Evolutionary conservation across 352 stramenopile genomes (phyloP).

Genomic region (Globisporangium lucens): DNA sequence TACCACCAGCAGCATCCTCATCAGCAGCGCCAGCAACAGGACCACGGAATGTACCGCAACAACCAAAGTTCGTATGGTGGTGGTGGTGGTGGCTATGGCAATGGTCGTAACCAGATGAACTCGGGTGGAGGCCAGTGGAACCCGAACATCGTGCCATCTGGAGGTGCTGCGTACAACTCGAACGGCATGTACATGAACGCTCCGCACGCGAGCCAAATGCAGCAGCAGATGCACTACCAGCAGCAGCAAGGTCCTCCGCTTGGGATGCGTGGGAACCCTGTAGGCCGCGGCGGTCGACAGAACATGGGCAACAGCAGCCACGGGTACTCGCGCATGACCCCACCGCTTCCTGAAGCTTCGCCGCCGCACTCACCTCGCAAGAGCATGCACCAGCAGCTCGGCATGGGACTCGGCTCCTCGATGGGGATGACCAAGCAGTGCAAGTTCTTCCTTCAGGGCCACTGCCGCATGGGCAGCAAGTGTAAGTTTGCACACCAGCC

Average conservation of each 20-base stretch:
- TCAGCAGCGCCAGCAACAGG: constrained; percentile 34
- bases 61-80: constrained; percentile 13
- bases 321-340: constrained; percentile 51
- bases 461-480: constrained; percentile 85
- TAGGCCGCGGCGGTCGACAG: constrained; percentile 21
- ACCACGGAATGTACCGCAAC: constrained; percentile 24
- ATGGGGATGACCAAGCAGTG: constrained; percentile 68
- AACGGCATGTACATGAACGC: constrained; percentile 54
- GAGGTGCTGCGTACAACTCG: constrained; percentile 17
- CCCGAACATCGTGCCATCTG: constrained; percentile 15
- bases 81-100: constrained; percentile 4
- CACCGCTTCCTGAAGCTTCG: constrained; percentile 51
- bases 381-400: constrained; percentile 14
- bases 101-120: constrained; percentile 9
- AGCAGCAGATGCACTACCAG: constrained; percentile 40
- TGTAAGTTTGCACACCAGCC: constrained; percentile 80
- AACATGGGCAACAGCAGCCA: constrained; percentile 22
- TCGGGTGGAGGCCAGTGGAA: constrained; percentile 37
- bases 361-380: constrained; percentile 62
- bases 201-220: constrained; percentile 21
- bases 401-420: constrained; percentile 21
- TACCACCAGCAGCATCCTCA: constrained; percentile 25
- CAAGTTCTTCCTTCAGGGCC: constrained; percentile 82
- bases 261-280: constrained; percentile 27
- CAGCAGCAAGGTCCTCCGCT: constrained; percentile 17